Conservation (phyloP, 139 green algal genomes). For the Tetratostichococcus sp. region DNA sequence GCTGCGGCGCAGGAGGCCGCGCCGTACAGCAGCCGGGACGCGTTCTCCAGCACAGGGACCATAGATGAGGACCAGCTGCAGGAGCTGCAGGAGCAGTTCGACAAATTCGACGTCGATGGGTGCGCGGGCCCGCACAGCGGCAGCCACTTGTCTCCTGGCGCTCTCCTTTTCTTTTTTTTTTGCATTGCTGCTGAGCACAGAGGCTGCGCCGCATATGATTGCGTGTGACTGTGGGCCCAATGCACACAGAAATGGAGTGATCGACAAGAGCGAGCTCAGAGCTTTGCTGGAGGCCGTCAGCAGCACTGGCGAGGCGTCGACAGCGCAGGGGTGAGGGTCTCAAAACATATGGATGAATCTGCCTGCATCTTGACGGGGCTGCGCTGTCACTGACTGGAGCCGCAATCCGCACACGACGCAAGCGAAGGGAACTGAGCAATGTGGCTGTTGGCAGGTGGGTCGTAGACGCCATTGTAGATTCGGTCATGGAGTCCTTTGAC, state of each 20-base stretch:
- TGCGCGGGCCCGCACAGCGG: not conserved
- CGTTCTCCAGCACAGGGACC: not conserved
- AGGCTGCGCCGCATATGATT: too few species aligned
- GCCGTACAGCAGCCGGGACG: too few species aligned
- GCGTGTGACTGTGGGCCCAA: not conserved
- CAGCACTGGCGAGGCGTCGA: not conserved
- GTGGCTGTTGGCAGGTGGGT: slow-evolving; percentile 29
- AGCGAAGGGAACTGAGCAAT: not conserved
- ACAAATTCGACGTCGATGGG: slow-evolving; percentile 6
- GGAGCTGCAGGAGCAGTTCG: slow-evolving; percentile 10
- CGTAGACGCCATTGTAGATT: slow-evolving; percentile 22
- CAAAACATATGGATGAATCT: too few species aligned
- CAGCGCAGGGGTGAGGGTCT: slow-evolving; percentile 4
- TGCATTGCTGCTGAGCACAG: too few species aligned
- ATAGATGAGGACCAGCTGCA: not conserved
- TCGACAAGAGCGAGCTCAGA: slow-evolving; percentile 16
- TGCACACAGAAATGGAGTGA: slow-evolving; percentile 15
- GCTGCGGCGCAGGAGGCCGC: not conserved
- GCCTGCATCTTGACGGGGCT: too few species aligned
- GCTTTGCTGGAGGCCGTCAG: slow-evolving; percentile 8
- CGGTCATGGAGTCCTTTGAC: slow-evolving; percentile 28
- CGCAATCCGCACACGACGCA: too few species aligned
- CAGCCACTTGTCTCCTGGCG: too few species aligned
- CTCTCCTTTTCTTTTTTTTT: too few species aligned
- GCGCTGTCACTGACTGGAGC: too few species aligned